Evolutionary conservation across 768 basidiomycete species (phyloP).

Genomic region (Tricholoma sp.): DNA sequence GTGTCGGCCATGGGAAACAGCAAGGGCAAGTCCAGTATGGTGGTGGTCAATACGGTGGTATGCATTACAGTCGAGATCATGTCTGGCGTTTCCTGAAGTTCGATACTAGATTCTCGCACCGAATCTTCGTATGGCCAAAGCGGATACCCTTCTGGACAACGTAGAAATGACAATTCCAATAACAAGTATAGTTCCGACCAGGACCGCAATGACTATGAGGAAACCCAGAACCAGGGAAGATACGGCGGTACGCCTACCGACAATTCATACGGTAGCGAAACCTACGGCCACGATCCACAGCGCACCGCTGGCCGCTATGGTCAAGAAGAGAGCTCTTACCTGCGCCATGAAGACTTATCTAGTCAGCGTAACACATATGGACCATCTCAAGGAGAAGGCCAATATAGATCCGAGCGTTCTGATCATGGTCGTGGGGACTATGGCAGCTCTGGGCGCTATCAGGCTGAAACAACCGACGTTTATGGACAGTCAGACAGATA

Average conservation of each 20-base stretch:
- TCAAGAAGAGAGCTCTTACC: not conserved
- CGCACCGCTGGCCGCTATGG: conserved; percentile 2
- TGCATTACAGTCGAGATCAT: not conserved
- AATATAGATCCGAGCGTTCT: conserved; percentile 12
- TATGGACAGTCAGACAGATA: not conserved
- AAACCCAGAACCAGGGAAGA: conserved; percentile 5
- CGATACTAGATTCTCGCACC: not conserved
- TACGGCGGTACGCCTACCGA: conserved; percentile 4
- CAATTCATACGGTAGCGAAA: conserved; percentile 5
- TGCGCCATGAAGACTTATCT: not conserved
- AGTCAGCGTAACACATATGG: conserved; percentile 3
- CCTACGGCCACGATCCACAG: conserved; percentile 4
- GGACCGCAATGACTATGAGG: conserved; percentile 6
- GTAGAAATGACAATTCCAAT: not conserved
- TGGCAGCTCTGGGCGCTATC: not conserved
- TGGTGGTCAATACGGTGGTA: conserved; percentile 3
- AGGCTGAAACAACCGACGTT: not conserved
- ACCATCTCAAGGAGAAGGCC: conserved; percentile 10
- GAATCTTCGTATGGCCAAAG: conserved; percentile 1
- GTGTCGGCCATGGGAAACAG: conserved; percentile 11
- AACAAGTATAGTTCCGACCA: conserved; percentile 8
- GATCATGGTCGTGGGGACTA: not conserved
- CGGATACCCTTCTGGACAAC: conserved; percentile 4
- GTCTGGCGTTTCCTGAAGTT: not conserved
- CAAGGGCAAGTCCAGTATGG: conserved; percentile 8